Evolutionary conservation across 345 rosid species (phyloP), one percentile per base, ranked within the genome.

Genomic region (Hibiscus mutabilis): DNA sequence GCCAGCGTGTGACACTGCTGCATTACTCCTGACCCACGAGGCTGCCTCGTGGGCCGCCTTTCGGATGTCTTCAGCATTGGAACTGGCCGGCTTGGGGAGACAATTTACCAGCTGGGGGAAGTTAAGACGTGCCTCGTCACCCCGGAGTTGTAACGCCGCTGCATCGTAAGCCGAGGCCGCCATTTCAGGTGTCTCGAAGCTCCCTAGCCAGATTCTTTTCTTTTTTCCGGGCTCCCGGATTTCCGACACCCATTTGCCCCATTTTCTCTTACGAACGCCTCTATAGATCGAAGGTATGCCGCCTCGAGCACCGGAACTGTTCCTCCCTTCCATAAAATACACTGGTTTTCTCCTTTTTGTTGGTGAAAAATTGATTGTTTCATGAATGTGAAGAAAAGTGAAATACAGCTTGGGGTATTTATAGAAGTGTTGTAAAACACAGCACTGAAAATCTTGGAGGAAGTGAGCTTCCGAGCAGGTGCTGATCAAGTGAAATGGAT

Each of bases 221-320:
- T 93, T 93, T 62, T 83, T 93, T 8, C 98, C 92, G 0, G 97
- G 93, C 66, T 93, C 92, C 3, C 98, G 84, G 59, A 93, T 93
- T 74, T 93, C 98, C 0, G 98, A 91, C 12, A 93, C 98, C 98
- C 98, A 93, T 75, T 88, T 93, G 15, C 98, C 98, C 98, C 98
- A 93, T 78, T 89, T 91, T 59, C 98, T 77, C 81, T 81, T 82
- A 0, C 98, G 89, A 1, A 93, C 88, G 0, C 98, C 98, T 82
- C 92, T 78, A 61, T 84, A 93, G n/a, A 55, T 24, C 0, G 82
- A 79, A 13, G 79, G 8, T 8, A 44, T 56, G 2, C 82, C 82
- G 2, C 57, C 68, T 31, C 68, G 63, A 3, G 13, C 15, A 14
- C 49, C 57, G 58, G 76, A 51, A 51, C 67, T 27, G 4, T 5